Evolutionary conservation across 1,284 basidiomycete species (phyloP), one percentile per base, ranked within the genome.

Genomic region (Sanghuangporus sanghuang): DNA sequence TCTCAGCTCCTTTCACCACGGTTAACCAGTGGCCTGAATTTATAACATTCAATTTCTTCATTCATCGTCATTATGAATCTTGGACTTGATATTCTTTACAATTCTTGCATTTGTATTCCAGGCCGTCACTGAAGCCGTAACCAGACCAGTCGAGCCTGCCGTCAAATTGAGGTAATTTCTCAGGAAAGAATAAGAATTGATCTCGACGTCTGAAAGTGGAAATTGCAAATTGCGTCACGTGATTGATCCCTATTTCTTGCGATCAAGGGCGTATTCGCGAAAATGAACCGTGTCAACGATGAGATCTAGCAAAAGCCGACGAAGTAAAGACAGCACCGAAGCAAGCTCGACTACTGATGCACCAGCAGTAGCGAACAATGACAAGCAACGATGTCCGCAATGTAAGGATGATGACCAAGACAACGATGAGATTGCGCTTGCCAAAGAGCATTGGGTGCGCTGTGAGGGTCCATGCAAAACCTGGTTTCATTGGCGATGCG

Each of bases 401-500:
- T 68, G 67, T 52, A 63, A 63, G 42, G 65, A 53, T 44, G 64
- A 65, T 27, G 59, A 62, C 42, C 48, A 64, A 21, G 42, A 53
- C 27, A 48, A 57, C 16, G 55, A 18, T 8, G 40, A 55, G 23
- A 27, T 56, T n/a, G 63, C 50, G 35, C 21, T 40, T 12, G 63
- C 65, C 27, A 63, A 62, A 46, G 66, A 66, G 42, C 62, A 61
- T 48, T 68, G 67, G 67, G 62, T 68, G 12, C 59, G 66, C 23
- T 92, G 90, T 72, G 89, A 91, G 69, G 82, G 80, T 38, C 53
- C 32, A 38, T 92, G 90, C 77, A 89, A 87, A 74, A 81, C 76
- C 36, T 92, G 90, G 90, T 92, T 86, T 73, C 90, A 92, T 71
- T 92, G 90, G 90, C 78, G 84, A 63, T 92, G 90, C 73, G 87